These are phyloP conservation scores for Rhodotorula sp. DNA, from an alignment of 1,284 basidiomycete species.

Conservation along the genomic window DNA sequence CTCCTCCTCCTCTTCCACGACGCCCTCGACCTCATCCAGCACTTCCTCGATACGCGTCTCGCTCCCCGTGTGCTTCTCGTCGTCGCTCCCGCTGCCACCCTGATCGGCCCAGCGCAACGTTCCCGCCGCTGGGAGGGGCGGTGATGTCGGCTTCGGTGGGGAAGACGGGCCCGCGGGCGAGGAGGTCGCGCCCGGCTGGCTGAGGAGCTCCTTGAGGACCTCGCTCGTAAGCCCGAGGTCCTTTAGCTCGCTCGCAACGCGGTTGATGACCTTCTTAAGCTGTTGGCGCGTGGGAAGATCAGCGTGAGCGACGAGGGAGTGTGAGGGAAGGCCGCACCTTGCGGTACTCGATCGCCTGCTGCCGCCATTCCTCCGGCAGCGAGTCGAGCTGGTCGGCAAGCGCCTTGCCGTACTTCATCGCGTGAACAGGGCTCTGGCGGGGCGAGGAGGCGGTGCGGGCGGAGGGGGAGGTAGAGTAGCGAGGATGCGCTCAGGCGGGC, in stretches of 20 bases:
- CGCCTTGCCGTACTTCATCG: constrained; percentile 80
- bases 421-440: not conserved
- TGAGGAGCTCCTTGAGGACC: constrained; percentile 59
- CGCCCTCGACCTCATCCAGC: constrained; percentile 17
- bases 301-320: not conserved
- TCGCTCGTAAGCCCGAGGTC: constrained; percentile 71
- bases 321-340: constrained; percentile 57
- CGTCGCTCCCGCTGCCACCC: constrained; percentile 5
- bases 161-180: not conserved
- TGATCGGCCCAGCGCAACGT: not conserved
- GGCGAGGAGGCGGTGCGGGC: not conserved
- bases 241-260: constrained; percentile 77
- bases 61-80: constrained; percentile 14
- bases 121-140: not conserved
- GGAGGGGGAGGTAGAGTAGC: not conserved
- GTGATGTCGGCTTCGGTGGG: not conserved
- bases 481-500: not conserved
- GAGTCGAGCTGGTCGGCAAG: constrained; percentile 67
- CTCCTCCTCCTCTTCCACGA: not conserved
- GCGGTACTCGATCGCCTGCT: constrained; percentile 82
- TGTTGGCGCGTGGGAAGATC: constrained; percentile 48
- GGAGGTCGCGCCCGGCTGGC: constrained; percentile 1
- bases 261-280: constrained; percentile 91
- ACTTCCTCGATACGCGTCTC: constrained; percentile 21
- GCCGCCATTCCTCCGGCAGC: constrained; percentile 72